phyloP scores from a whole-genome alignment of 208 protist species.

The Crithidia mellificae region DNA sequence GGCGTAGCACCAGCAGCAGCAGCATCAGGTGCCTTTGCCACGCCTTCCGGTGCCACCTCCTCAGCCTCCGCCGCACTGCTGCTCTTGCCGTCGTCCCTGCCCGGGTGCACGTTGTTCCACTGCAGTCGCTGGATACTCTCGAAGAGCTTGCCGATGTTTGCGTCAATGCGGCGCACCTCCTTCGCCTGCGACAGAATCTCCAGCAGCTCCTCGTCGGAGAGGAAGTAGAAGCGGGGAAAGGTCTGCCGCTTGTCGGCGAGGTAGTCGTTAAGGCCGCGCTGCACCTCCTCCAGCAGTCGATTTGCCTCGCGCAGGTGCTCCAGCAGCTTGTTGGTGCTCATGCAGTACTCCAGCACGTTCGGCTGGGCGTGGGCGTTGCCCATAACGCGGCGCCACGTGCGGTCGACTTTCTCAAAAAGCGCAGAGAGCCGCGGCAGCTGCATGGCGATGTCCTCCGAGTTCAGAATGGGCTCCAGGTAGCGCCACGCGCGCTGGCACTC shows the following conservation, averaged over 20 bases:
- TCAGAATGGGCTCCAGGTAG: conserved; percentile 98
- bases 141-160: conserved; percentile 95
- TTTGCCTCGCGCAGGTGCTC: conserved; percentile 94
- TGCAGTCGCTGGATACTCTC: conserved; percentile 92
- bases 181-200: conserved; percentile 97
- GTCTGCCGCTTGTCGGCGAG: conserved; percentile 94
- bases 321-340: conserved; percentile 92
- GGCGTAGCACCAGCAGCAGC: not conserved
- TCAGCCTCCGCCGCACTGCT: not conserved
- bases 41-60: no score
- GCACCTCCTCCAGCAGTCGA: conserved; percentile 94
- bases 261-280: conserved; percentile 97
- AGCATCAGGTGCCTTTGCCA: not conserved
- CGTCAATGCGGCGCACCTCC: conserved; percentile 95
- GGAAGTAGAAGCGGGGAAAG: conserved; percentile 95
- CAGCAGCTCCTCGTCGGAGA: conserved; percentile 93
- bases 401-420: conserved; percentile 95
- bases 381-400: conserved; percentile 95
- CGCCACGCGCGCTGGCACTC: conserved; percentile 96
- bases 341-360: conserved; percentile 94
- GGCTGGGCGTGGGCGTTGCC: conserved; percentile 81
- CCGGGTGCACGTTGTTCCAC: conserved; percentile 53
- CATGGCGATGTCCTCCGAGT: conserved; percentile 94
- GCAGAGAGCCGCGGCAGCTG: conserved; percentile 95
- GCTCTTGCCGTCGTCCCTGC: not conserved